Base-by-base conservation (phyloP, 2,329 filamentous ascomycete genomes). In the Curvularia sp. region DNA sequence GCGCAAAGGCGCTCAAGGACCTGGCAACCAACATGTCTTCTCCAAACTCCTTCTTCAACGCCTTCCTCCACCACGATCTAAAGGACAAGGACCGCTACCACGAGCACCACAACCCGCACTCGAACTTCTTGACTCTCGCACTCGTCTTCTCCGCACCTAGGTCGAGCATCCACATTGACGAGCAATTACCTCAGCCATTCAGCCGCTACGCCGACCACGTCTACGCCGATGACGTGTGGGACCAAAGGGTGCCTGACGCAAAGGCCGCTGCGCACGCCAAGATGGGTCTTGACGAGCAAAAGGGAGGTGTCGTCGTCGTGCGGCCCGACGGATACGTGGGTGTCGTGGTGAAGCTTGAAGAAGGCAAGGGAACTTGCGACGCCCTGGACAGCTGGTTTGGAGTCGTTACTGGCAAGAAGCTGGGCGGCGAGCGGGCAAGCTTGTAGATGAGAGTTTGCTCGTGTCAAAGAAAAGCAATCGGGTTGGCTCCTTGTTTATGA, bases 261-360 rank as follows among this genome's bases (percentile, higher is more conserved):
- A 83, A 82, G 66, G 92, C 89, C 5, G 83, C 91, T 2, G 92
- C 92, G 5, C 93, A 97, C 77, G 88, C 89, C 41, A 97, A 96
- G 83, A 89, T 96, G 83, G 93, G 93, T 0, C 76, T 97, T 25
- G 85, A 89, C 63, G 81, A 89, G 70, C 86, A 90, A 60, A 84
- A 81, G 60, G 92, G 92, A 10, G 92, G 89, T 55, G 85, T 97
- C 1, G 88, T 96, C 1, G 89, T 97, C 9, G 91, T 96, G 7
- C 81, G 93, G 43, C 93, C 93, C 0, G 93, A 97, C 75, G 92
- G 92, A 7, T 95, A 97, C 75, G 89, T 97, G 27, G 91, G 90
- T 21, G 84, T 91, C 60, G 90, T 93, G 3, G 85, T 90, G 10
- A 83, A 83, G 67, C 80, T 97, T 21, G 88, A 86, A 1, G 89